Evolutionary conservation across 345 rosid genomes (phyloP), one percentile per base, ranked within the genome.

Genomic region (Garcia nutans): DNA sequence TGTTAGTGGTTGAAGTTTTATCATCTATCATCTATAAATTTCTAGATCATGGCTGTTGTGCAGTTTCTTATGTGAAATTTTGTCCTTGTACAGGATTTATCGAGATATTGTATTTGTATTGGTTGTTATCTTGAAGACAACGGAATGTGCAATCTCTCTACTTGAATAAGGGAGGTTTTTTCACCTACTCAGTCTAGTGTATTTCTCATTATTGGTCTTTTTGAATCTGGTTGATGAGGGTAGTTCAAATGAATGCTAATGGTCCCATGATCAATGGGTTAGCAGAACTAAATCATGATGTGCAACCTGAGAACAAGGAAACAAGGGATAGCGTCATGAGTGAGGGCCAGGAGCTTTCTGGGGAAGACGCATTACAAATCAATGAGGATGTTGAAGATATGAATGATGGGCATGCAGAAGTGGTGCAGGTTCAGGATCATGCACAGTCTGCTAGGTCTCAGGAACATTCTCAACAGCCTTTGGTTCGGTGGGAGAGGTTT

Each of bases 181-280:
- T 77, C 50, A 26, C 60, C 17, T 0, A 73, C 20, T 73, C 22
- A 19, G 66, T 80, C 78, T 17, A 59, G 49, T 24, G 69, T 79
- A 56, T 74, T 70, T 55, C 70, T 65, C 23, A 58, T 76, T 55
- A 42, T 81, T 47, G 80, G 81, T 77, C 76, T 76, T 71, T 81
- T 75, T 52, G 81, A 84, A 81, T 84, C 88, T 77, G 89, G 84
- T 79, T 82, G 80, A 87, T 84, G 81, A 63, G 59, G 71, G 61
- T 60, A 24, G 81, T 76, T 80, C 74, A 62, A 57, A 82, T 80
- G 76, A 85, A 74, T 20, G 63, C 68, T 73, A 80, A 75, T 73
- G 80, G 82, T 56, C 78, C 77, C 1, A 22, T 71, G 77, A 33
- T 68, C 66, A 74, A 69, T 44, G 83, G 79, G 23, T 60, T 76